phyloP scores from a whole-genome alignment of 1,284 basidiomycete species.

The Trichosporon inkin region DNA sequence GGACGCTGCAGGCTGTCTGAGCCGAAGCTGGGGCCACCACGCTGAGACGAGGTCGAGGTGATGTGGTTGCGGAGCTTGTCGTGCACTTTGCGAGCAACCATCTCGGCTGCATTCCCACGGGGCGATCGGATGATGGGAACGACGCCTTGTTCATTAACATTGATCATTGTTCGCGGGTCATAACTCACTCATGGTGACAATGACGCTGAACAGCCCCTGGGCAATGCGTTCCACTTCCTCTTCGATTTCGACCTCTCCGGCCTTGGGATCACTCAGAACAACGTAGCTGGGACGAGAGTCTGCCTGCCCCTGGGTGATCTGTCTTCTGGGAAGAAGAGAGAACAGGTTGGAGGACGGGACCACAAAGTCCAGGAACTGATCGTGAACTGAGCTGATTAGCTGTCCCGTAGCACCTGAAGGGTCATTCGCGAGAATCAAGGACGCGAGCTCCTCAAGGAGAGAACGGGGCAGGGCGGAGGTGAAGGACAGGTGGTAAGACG shows the following conservation, averaged over 20 bases:
- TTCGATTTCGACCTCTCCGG: constrained; percentile 87
- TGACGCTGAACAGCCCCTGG: constrained; percentile 82
- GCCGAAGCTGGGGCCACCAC: constrained; percentile 57
- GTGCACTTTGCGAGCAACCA: constrained; percentile 94
- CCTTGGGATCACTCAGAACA: constrained; percentile 86
- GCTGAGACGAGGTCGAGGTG: constrained; percentile 63
- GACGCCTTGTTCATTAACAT: constrained; percentile 58
- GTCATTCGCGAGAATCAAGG: constrained; percentile 71
- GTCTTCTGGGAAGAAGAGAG: constrained; percentile 66
- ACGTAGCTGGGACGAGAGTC: constrained; percentile 61
- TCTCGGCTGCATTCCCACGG: constrained; percentile 93
- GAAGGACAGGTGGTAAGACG: constrained; percentile 91
- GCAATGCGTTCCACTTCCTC: constrained; percentile 90
- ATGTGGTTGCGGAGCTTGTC: constrained; percentile 87
- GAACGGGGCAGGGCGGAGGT: constrained; percentile 83
- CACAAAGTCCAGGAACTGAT: constrained; percentile 97
- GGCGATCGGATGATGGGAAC: constrained; percentile 94
- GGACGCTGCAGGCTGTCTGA: constrained; percentile 71
- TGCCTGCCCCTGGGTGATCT: constrained; percentile 29
- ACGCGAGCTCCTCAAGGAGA: constrained; percentile 89
- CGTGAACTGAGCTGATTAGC: constrained; percentile 71
- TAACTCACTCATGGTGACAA: constrained; percentile 78
- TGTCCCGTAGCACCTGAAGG: constrained; percentile 65
- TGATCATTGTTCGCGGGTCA: not conserved
- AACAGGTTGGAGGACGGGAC: constrained; percentile 92